A percentile compares a stretch with the other conserved stretches of the same genome.
Conservation (phyloP, 495 filamentous ascomycete species). For the Achaetomiella virescens region DNA sequence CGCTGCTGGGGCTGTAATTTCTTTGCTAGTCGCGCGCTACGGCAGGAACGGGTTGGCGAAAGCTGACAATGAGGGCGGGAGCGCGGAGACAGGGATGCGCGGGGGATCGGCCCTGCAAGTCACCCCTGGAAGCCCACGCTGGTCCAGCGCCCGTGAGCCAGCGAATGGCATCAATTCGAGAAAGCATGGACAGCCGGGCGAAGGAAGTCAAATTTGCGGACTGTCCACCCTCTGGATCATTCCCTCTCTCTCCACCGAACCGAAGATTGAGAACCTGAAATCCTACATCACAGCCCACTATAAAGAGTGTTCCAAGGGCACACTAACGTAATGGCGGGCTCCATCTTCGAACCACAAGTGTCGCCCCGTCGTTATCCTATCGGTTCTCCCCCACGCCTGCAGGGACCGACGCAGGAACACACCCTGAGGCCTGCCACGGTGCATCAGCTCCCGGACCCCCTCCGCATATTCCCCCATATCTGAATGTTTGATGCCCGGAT, state of each 20-base stretch:
- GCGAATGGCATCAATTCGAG: too few species aligned
- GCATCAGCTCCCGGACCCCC: slow-evolving; percentile 6
- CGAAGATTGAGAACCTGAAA: too few species aligned
- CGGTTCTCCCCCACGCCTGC: neutral
- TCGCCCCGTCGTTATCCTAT: neutral
- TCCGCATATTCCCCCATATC: slow-evolving; percentile 3
- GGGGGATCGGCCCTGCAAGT: slow-evolving; percentile 7
- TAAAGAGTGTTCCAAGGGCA: too few species aligned
- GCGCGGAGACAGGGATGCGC: neutral
- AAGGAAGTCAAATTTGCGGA: too few species aligned
- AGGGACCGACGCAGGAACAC: neutral
- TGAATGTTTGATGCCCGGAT: slow-evolving; percentile 19
- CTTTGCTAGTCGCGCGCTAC: slow-evolving; percentile 32
- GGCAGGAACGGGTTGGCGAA: slow-evolving; percentile 23
- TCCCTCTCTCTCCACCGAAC: too few species aligned
- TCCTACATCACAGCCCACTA: too few species aligned
- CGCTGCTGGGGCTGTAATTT: slow-evolving; percentile 19
- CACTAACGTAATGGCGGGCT: too few species aligned
- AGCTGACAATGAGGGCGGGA: neutral
- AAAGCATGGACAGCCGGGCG: too few species aligned
- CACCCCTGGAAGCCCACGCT: neutral
- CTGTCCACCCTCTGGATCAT: too few species aligned
- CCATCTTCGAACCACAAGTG: too few species aligned
- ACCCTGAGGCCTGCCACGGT: neutral
- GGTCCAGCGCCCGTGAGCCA: too few species aligned